phyloP scores from a whole-genome alignment of 345 rosid genomes.

The Leavenworthia alabamica region DNA sequence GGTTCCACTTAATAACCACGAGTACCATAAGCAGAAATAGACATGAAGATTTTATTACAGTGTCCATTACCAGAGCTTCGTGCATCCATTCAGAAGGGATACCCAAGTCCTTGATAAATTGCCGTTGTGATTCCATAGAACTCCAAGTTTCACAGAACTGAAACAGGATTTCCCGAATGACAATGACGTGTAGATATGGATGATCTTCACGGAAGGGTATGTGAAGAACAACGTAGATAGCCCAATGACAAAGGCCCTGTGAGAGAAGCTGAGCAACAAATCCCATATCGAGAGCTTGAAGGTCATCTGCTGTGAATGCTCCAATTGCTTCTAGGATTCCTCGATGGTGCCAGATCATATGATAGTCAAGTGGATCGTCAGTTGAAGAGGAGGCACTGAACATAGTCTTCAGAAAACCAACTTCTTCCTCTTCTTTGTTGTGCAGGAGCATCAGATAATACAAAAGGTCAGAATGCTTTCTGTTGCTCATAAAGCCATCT shows the following conservation, averaged over 20 bases:
- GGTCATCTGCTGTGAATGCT: slow-evolving; percentile 68
- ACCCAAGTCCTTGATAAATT: slow-evolving; percentile 67
- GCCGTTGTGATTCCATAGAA: slow-evolving; percentile 60
- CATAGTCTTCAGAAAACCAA: slow-evolving; percentile 66
- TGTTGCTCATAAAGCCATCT: slow-evolving; percentile 35
- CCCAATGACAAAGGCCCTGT: slow-evolving; percentile 86
- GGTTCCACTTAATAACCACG: neutral
- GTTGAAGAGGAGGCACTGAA: slow-evolving; percentile 86
- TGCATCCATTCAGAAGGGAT: slow-evolving; percentile 84
- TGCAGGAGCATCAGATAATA: slow-evolving; percentile 96
- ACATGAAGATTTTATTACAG: neutral
- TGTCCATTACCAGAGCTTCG: slow-evolving; percentile 74
- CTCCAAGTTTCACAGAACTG: slow-evolving; percentile 89
- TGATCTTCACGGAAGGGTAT: slow-evolving; percentile 62
- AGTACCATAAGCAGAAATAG: neutral
- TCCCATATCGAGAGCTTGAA: slow-evolving; percentile 90
- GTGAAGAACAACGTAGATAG: slow-evolving; percentile 87
- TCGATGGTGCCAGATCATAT: slow-evolving; percentile 97
- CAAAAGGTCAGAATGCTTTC: slow-evolving; percentile 62
- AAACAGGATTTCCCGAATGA: slow-evolving; percentile 80
- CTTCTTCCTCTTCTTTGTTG: slow-evolving; percentile 53
- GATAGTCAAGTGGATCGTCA: slow-evolving; percentile 91
- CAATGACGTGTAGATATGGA: slow-evolving; percentile 67
- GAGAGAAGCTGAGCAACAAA: slow-evolving; percentile 78
- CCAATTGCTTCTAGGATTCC: slow-evolving; percentile 75